Evolutionary conservation across 805 yeast species (phyloP).

Genomic region (Myxozyma geophila): DNA sequence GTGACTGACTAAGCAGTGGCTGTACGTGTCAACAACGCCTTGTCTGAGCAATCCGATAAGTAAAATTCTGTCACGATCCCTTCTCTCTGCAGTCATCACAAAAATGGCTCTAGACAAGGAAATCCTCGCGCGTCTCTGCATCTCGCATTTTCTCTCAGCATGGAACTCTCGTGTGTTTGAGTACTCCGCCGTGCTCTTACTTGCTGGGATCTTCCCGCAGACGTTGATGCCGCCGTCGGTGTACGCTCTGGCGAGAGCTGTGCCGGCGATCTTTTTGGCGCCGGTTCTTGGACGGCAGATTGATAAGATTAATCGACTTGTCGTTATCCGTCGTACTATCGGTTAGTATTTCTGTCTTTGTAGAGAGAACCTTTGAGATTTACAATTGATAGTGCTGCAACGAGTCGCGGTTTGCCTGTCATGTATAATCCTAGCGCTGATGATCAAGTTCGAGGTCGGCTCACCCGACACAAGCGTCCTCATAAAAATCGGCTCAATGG

Average conservation of each 20-base stretch:
- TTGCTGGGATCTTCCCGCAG: constrained; percentile 46
- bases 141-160: constrained; percentile 47
- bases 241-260: constrained; percentile 45
- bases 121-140: constrained; percentile 25
- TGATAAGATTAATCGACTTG: constrained; percentile 43
- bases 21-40: no score
- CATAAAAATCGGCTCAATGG: constrained; percentile 25
- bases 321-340: constrained; percentile 46
- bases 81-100: not conserved
- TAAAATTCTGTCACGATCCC: not conserved
- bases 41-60: no score
- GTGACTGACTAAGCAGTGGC: no score
- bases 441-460: constrained; percentile 27
- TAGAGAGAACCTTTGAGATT: not conserved
- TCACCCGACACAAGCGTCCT: not conserved
- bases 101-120: constrained; percentile 16
- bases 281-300: constrained; percentile 43
- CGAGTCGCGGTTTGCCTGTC: constrained; percentile 43
- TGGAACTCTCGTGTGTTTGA: constrained; percentile 51
- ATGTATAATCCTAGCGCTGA: constrained; percentile 37
- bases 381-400: constrained; percentile 37
- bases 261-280: constrained; percentile 43
- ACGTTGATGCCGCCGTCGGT: constrained; percentile 47
- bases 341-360: constrained; percentile 5
- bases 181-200: constrained; percentile 47